A percentile compares a stretch with the other conserved stretches of the same genome.
phyloP scores from a whole-genome alignment of 257 asterid species.

The Solanum bukasovii region DNA sequence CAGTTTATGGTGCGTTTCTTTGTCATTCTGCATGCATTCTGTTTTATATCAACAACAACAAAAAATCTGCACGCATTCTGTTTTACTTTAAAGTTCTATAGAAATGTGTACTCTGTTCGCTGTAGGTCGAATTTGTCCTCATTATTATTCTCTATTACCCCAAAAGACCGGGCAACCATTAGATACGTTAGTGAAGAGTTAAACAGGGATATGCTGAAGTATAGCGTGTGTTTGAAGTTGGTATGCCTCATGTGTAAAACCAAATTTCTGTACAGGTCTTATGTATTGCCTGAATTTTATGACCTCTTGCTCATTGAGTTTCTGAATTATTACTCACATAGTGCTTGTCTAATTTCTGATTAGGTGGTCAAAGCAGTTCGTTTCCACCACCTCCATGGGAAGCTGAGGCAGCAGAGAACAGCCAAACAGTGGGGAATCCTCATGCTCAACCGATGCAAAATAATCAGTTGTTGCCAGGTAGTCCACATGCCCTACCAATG shows the following conservation, averaged over 20 bases:
- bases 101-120: not conserved
- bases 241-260: not conserved
- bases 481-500: constrained; percentile 4
- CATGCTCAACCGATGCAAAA: constrained; percentile 36
- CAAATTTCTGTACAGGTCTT: not conserved
- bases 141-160: not conserved
- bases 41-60: not conserved
- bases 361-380: constrained; percentile 43
- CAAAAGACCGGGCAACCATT: not conserved
- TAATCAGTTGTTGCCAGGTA: constrained; percentile 16
- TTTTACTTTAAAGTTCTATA: not conserved
- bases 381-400: constrained; percentile 99
- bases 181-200: not conserved
- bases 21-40: not conserved
- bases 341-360: not conserved
- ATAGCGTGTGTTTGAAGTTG: not conserved
- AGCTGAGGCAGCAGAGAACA: constrained; percentile 39
- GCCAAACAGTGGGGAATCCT: constrained; percentile 27
- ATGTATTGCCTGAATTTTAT: not conserved
- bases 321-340: not conserved
- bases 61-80: not conserved
- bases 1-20: constrained; percentile 50
- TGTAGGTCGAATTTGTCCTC: not conserved
- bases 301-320: not conserved
- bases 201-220: not conserved